Evolutionary conservation across 257 asterid genomes (phyloP).

Genomic region (Nicotiana obtusifolia): DNA sequence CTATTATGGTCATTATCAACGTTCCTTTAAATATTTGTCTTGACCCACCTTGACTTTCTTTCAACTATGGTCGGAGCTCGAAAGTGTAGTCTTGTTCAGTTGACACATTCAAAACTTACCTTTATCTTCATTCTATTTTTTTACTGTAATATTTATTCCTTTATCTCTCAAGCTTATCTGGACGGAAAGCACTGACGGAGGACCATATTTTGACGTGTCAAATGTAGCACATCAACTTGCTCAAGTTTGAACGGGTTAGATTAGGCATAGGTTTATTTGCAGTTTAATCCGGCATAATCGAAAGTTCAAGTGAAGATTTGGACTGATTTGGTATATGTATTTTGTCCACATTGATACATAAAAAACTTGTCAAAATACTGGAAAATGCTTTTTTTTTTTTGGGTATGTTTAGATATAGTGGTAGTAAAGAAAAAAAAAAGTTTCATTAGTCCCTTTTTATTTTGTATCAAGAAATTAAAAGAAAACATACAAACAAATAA

Average conservation of each 20-base stretch:
- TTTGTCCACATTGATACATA: too few species aligned
- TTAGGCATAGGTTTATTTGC: too few species aligned
- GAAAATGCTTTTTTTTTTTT: too few species aligned
- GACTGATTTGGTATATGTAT: too few species aligned
- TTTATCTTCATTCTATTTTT: not conserved
- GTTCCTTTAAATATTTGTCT: not conserved
- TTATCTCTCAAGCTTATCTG: not conserved
- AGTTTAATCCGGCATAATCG: too few species aligned
- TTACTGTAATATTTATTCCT: not conserved
- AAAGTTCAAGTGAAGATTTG: too few species aligned
- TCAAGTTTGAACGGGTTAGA: too few species aligned
- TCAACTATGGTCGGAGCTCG: conserved; percentile 8
- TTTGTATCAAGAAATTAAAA: too few species aligned
- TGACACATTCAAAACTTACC: not conserved
- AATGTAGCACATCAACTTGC: not conserved
- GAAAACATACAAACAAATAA: not conserved
- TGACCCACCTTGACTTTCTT: conserved; percentile 5
- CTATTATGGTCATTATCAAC: not conserved
- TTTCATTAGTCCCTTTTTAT: too few species aligned
- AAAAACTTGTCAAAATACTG: too few species aligned
- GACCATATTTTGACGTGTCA: not conserved
- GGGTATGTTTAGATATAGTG: too few species aligned
- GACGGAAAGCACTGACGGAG: not conserved
- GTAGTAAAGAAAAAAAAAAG: too few species aligned
- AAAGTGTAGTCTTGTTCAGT: not conserved